Evolutionary conservation across 139 green algal species (phyloP).

Genomic region (Tetraselmis chui): DNA sequence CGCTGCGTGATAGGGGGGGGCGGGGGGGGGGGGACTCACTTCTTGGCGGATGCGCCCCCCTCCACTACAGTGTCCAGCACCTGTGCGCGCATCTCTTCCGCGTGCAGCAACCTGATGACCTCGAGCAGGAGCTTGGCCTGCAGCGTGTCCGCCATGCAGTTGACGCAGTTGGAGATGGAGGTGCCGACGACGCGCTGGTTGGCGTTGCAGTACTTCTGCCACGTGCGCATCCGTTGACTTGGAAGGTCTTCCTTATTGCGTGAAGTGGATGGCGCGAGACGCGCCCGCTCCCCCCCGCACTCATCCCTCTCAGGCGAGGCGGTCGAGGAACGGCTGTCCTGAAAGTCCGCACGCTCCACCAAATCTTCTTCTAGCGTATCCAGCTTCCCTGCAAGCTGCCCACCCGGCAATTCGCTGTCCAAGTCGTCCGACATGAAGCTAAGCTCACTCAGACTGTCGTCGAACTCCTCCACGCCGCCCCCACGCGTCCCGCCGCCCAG

Average conservation of each 20-base stretch:
- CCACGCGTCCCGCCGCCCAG: background rate
- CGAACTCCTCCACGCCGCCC: background rate
- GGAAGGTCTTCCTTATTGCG: background rate
- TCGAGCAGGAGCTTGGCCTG: background rate
- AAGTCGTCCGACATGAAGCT: background rate
- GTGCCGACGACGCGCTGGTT: background rate
- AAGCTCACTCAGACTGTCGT: background rate
- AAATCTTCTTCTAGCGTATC: background rate
- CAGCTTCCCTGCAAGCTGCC: background rate
- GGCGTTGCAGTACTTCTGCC: background rate
- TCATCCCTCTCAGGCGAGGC: background rate
- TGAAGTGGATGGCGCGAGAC: background rate
- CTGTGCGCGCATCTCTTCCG: background rate
- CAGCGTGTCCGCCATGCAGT: background rate
- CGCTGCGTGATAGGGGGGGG: no score
- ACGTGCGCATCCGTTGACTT: background rate
- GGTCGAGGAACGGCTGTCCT: no score
- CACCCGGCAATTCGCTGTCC: background rate
- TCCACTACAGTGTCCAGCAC: background rate
- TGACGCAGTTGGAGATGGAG: background rate
- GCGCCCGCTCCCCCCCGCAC: background rate
- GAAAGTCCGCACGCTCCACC: background rate
- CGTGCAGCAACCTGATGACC: background rate
- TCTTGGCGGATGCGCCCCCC: background rate
- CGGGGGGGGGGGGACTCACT: background rate